Conservation (phyloP, 495 filamentous ascomycete species). For the Aspergillus bridgeri region DNA sequence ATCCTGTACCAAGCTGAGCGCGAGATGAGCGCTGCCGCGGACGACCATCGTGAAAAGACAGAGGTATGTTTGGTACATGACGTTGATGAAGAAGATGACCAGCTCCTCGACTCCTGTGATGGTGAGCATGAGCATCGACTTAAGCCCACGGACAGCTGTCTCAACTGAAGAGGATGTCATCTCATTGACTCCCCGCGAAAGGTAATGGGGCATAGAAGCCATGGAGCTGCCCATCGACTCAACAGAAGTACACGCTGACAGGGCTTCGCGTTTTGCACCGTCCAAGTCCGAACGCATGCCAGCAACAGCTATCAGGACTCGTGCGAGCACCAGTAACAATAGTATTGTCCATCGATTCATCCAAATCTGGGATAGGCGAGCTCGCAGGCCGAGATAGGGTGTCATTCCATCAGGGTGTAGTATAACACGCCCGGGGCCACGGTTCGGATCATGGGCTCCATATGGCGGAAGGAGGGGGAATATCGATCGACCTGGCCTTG, state of each 20-base stretch:
- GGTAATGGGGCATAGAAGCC: constrained; percentile 96
- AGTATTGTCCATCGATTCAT: constrained; percentile 97
- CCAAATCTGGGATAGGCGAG: constrained; percentile 91
- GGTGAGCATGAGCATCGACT: constrained; percentile 68
- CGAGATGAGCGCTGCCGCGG: constrained; percentile 68
- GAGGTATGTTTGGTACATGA: constrained; percentile 82
- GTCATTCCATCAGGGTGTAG: constrained; percentile 75
- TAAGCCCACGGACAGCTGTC: constrained; percentile 70
- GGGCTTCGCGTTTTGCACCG: constrained; percentile 72
- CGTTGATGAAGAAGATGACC: constrained; percentile 83
- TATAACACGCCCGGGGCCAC: constrained; percentile 24
- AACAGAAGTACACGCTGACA: constrained; percentile 85
- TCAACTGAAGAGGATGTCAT: constrained; percentile 75
- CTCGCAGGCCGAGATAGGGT: constrained; percentile 86
- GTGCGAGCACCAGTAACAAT: constrained; percentile 75
- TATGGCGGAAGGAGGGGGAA: constrained; percentile 46
- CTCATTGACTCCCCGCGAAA: constrained; percentile 82
- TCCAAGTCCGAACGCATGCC: constrained; percentile 68
- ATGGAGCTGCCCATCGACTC: constrained; percentile 92
- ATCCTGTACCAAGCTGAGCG: constrained; percentile 64
- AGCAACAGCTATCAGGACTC: constrained; percentile 69
- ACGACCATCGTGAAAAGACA: constrained; percentile 83
- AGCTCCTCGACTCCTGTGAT: constrained; percentile 83
- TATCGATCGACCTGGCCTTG: constrained; percentile 29
- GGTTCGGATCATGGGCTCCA: constrained; percentile 38